These are phyloP conservation scores for Cladosporium cucumerinum DNA, from an alignment of 2,329 filamentous ascomycete species.

Conservation along the genomic window DNA sequence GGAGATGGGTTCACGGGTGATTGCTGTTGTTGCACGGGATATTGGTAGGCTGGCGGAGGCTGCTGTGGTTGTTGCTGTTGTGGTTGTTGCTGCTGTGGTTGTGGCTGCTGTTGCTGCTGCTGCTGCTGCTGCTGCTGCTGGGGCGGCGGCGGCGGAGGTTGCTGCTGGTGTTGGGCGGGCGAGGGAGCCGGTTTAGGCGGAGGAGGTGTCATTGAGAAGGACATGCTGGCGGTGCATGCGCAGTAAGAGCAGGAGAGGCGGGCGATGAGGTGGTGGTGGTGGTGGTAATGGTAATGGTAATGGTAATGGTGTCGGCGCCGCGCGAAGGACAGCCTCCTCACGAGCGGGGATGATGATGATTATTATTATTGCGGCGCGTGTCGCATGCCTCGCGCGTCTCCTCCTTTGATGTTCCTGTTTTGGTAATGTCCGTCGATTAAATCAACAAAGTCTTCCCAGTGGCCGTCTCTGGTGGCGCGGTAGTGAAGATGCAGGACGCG, in stretches of 20 bases:
- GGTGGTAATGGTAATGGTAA: too few relatives aligned
- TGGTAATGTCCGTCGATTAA: neutral
- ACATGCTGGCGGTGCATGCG: neutral
- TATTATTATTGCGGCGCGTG: neutral
- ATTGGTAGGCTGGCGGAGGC: neutral
- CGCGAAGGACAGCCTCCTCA: constrained; percentile 8
- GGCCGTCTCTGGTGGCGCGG: too few relatives aligned
- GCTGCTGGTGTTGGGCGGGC: constrained; percentile 25
- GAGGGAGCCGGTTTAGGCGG: constrained; percentile 14
- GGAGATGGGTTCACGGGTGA: constrained; percentile 33
- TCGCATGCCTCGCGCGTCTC: constrained; percentile 12
- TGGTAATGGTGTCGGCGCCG: neutral
- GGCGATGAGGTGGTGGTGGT: neutral
- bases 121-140: neutral
- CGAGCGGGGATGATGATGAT: neutral
- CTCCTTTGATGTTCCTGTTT: neutral
- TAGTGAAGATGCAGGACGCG: neutral
- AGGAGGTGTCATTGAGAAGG: constrained; percentile 31
- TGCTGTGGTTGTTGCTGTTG: neutral
- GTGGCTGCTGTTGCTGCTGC: neutral
- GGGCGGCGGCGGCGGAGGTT: constrained; percentile 17
- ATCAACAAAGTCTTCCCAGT: too few relatives aligned
- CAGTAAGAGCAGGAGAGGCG: neutral
- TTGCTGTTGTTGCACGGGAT: constrained; percentile 22
- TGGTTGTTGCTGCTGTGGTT: neutral